Percentiles rank a stretch among this genome's conserved stretches.
Evolutionary conservation across 2,329 filamentous ascomycete genomes (phyloP).

Genomic region (Didymella glomerata): DNA sequence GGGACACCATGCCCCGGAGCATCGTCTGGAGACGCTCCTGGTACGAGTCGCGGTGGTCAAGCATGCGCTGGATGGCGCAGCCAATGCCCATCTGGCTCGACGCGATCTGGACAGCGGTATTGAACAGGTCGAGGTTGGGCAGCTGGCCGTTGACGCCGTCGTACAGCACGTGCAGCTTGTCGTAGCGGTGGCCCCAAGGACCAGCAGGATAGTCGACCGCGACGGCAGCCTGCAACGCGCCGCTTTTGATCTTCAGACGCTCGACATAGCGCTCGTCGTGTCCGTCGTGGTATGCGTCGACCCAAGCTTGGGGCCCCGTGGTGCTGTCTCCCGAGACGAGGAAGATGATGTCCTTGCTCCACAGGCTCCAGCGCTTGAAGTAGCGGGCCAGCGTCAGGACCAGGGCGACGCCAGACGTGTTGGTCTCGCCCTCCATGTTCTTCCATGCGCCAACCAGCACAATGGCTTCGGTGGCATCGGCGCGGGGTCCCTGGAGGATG

Average conservation of each 20-base stretch:
- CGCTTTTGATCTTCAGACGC: constrained; percentile 86
- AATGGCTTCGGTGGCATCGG: constrained; percentile 96
- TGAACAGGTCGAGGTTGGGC: constrained; percentile 94
- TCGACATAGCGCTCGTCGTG: constrained; percentile 76
- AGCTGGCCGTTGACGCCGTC: constrained; percentile 96
- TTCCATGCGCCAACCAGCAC: constrained; percentile 90
- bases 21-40: constrained; percentile 84
- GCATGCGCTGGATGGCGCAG: constrained; percentile 85
- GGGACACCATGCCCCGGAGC: constrained; percentile 89
- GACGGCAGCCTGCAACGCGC: constrained; percentile 88
- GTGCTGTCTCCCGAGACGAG: constrained; percentile 88
- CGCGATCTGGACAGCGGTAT: constrained; percentile 88
- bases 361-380: constrained; percentile 96
- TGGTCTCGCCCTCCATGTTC: constrained; percentile 79
- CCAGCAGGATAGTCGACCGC: constrained; percentile 86
- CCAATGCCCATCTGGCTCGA: constrained; percentile 91
- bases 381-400: constrained; percentile 89
- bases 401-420: constrained; percentile 86
- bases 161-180: constrained; percentile 89
- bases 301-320: constrained; percentile 93
- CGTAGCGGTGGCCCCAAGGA: constrained; percentile 78
- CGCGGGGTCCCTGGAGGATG: constrained; percentile 89
- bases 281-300: constrained; percentile 94
- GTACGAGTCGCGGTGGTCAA: constrained; percentile 78
- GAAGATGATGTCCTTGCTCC: constrained; percentile 98